Percentiles rank a stretch among this genome's conserved stretches.
These are phyloP conservation scores for Hyaloscypha hepaticicola DNA, from an alignment of 495 filamentous ascomycete species.

Conservation along the genomic window DNA sequence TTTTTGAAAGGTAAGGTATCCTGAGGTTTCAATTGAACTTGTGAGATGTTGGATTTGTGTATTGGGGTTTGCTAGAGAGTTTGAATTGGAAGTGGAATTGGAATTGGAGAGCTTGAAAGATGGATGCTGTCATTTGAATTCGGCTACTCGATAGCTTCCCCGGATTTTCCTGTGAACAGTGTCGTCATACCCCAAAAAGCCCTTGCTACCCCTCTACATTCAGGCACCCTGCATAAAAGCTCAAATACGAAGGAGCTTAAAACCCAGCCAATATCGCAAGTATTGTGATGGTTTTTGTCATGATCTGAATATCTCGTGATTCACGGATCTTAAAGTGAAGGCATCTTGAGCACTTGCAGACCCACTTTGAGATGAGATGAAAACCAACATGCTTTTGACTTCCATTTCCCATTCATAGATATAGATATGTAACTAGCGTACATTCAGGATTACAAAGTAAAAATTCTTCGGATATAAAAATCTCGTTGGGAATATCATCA, in stretches of 20 bases:
- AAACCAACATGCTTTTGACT: not conserved
- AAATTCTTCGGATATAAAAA: not conserved
- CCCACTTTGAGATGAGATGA: too few relatives aligned
- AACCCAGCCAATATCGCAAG: not conserved
- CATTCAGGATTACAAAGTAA: not conserved
- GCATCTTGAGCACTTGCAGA: too few relatives aligned
- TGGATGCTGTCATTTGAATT: not conserved
- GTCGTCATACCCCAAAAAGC: not conserved
- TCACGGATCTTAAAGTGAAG: too few relatives aligned
- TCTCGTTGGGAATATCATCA: conserved; percentile 2
- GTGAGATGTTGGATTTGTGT: too few relatives aligned
- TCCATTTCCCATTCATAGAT: not conserved
- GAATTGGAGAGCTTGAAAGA: not conserved
- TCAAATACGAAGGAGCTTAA: too few relatives aligned
- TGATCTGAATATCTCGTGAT: too few relatives aligned
- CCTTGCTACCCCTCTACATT: not conserved
- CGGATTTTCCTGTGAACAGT: not conserved
- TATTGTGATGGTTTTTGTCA: not conserved
- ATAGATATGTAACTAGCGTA: not conserved
- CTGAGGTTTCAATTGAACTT: too few relatives aligned
- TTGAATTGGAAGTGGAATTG: too few relatives aligned
- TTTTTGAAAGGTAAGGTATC: too few relatives aligned
- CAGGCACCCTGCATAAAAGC: too few relatives aligned
- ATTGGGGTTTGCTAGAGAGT: too few relatives aligned
- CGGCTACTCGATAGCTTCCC: not conserved